Evolutionary conservation across 1,139 yeast species (phyloP), one percentile per base, ranked within the genome.

Genomic region (Magnusiomyces tetraspermus): DNA sequence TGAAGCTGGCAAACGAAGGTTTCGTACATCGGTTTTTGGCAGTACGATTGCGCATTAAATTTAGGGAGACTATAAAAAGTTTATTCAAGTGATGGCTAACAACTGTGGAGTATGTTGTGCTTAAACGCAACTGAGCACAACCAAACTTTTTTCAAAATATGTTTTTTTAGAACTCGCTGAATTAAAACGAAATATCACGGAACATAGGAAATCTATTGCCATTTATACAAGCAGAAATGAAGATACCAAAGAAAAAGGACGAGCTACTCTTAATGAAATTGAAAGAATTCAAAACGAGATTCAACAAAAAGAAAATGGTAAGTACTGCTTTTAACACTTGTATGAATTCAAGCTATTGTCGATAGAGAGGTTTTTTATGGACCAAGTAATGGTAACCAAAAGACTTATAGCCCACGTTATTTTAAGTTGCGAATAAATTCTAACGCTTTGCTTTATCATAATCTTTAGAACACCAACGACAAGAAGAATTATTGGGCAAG

Each of bases 171-270:
- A 55, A 17, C 57, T 59, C 1, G 58, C 63, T 2, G 56, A 56
- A 15, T 59, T 59, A 46, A 59, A 58, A 42, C 55, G 58, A 43
- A 66, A 63, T 30, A 52, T 62, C 24, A 61, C 57, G 43, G 63
- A 17, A 41, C 47, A 21, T 55, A 53, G 8, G 57, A 58, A 21
- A 60, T 62, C 28, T 58, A 58, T 5, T 57, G 53, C 42, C n/a
- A n/a, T 58, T 59, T 44, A 51, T 61, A n/a, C 46, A 58, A 6
- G 60, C 60, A 48, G 53, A 55, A 8, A 56, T 58, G 24, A 62
- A 59, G n/a, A n/a, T n/a, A n/a, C n/a, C 38, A 58, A 61, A 58
- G 53, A 31, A 3, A 52, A 56, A 41, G 45, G 57, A 17, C 60
- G 58, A 26, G 54, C 53, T 2, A 50, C 50, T 17, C 53, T 61